phyloP scores from a whole-genome alignment of 345 rosid species.

The Ricinus communis region DNA sequence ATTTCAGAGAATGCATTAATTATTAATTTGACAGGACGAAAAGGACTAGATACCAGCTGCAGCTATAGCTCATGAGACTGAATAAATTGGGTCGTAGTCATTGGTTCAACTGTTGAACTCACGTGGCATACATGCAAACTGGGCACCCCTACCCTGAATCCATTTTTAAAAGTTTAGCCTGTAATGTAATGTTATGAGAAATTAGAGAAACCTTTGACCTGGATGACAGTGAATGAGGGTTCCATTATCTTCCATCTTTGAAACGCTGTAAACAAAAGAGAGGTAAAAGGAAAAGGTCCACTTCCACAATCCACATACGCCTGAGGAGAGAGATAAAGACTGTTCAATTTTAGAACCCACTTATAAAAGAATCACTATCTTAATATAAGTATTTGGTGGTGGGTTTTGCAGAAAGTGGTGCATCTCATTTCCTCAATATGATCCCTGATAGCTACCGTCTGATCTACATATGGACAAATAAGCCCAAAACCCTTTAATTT shows the following conservation, averaged over 20 bases:
- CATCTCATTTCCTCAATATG: too few species aligned
- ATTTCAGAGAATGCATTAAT: too few species aligned
- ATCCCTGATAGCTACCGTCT: not conserved
- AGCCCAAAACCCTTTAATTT: too few species aligned
- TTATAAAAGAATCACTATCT: too few species aligned
- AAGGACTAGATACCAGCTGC: not conserved
- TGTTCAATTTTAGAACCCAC: not conserved
- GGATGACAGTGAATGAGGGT: not conserved
- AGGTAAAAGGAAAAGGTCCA: not conserved
- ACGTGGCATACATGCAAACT: constrained; percentile 5
- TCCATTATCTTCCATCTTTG: not conserved
- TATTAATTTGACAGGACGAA: not conserved
- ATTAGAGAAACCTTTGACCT: not conserved
- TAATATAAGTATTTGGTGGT: too few species aligned
- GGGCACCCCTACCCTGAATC: not conserved
- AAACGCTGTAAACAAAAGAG: not conserved
- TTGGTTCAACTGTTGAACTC: not conserved
- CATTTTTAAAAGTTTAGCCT: not conserved
- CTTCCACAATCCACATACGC: not conserved
- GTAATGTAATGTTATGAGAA: not conserved
- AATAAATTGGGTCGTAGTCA: too few species aligned
- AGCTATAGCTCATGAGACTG: too few species aligned
- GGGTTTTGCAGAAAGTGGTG: not conserved
- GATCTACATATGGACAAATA: not conserved
- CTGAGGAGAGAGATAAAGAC: not conserved